Evolutionary conservation across 257 asterid species (phyloP).

Genomic region (Nicotiana tabacum): DNA sequence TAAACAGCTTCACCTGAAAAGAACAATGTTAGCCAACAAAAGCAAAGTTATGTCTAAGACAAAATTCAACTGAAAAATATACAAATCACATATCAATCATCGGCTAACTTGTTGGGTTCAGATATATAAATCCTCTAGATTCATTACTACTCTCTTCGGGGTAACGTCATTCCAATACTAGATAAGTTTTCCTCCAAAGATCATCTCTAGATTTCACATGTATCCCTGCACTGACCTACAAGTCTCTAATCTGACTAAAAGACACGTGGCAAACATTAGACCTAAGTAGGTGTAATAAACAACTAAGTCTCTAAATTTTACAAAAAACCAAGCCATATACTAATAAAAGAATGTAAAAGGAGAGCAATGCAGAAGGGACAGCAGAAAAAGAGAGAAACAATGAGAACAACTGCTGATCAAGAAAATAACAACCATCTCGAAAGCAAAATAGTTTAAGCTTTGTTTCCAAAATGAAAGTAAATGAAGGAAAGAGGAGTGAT

Average conservation of each 20-base stretch:
- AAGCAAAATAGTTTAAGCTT: neutral
- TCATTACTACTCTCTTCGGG: neutral
- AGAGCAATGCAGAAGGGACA: neutral
- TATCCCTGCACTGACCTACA: neutral
- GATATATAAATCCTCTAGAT: neutral
- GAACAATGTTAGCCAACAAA: neutral
- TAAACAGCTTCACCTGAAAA: slow-evolving; percentile 65
- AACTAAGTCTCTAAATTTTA: neutral
- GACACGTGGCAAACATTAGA: neutral
- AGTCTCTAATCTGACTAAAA: neutral
- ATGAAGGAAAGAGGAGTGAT: neutral
- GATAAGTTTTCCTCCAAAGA: neutral
- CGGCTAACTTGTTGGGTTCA: neutral
- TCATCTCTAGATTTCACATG: neutral
- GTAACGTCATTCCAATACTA: neutral
- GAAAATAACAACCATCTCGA: neutral
- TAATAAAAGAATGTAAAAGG: neutral
- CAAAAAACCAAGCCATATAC: neutral
- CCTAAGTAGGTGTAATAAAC: neutral
- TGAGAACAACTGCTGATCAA: neutral
- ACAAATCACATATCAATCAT: neutral
- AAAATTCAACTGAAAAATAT: neutral
- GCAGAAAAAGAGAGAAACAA: neutral
- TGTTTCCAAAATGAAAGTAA: neutral
- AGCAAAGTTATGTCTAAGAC: neutral